Conservation (phyloP, 2,329 filamentous ascomycete genomes). For the Aureobasidium sp. region DNA sequence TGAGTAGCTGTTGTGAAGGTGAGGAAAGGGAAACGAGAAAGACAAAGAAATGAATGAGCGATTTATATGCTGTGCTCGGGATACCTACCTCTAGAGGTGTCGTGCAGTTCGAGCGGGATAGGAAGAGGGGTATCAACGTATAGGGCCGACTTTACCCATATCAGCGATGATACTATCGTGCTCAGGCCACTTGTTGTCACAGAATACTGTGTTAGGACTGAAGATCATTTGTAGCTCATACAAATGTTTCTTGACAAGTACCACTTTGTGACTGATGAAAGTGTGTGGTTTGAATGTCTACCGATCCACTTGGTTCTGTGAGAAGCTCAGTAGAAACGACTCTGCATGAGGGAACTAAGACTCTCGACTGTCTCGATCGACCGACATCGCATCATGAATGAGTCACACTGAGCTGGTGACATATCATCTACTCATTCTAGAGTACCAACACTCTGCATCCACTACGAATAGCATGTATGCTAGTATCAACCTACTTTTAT, state of each 20-base stretch:
- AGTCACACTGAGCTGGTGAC: constrained; percentile 3
- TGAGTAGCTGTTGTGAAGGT: background rate
- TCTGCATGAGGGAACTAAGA: background rate
- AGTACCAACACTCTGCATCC: background rate
- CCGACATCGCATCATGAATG: constrained; percentile 5
- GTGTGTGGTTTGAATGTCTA: too few species aligned
- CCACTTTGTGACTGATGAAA: background rate
- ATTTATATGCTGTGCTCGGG: constrained; percentile 16
- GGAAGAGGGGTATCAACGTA: constrained; percentile 7
- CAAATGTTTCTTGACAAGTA: background rate
- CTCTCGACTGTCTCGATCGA: background rate
- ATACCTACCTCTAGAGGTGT: constrained; percentile 16
- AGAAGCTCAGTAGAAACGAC: background rate
- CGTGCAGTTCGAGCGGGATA: constrained; percentile 10
- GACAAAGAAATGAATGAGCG: background rate
- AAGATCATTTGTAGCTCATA: too few species aligned
- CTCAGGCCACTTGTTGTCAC: background rate
- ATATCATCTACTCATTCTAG: background rate
- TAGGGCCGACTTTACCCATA: background rate
- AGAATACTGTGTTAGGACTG: too few species aligned
- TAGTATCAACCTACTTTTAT: too few species aligned
- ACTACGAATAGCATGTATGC: too few species aligned
- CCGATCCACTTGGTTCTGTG: too few species aligned
- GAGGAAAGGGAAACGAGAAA: background rate
- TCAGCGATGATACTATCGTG: background rate